Conservation (phyloP, 108 stramenopile genomes). For the Fistulifera solaris region DNA sequence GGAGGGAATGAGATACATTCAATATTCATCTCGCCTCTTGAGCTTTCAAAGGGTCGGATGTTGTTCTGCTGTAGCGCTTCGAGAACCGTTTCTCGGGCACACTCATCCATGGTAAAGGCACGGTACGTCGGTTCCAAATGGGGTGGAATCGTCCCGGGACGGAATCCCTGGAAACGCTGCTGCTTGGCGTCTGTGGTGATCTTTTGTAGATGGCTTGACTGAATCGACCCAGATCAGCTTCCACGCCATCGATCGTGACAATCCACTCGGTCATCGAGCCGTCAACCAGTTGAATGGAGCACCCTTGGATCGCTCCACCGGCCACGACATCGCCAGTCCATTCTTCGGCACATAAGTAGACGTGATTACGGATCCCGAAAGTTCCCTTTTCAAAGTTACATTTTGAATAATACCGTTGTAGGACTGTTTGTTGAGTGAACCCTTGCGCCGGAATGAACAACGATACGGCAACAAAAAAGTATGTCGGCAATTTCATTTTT, state of each 20-base stretch:
- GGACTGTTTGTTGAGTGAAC: no score
- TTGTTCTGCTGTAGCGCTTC: constrained; percentile 80
- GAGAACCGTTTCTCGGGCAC: constrained; percentile 62
- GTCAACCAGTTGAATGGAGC: constrained; percentile 28
- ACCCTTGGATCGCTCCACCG: not conserved
- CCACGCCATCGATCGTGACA: constrained; percentile 56
- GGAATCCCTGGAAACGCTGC: constrained; percentile 72
- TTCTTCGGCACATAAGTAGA: not conserved
- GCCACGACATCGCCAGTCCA: not conserved
- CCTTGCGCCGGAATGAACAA: no score
- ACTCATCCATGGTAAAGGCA: constrained; percentile 80
- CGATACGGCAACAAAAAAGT: no score
- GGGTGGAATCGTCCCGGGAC: constrained; percentile 76
- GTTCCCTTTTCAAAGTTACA: no score
- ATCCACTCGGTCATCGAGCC: constrained; percentile 51
- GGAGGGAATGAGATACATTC: constrained; percentile 47
- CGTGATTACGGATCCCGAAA: no score
- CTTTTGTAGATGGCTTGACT: constrained; percentile 66
- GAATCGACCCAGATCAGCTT: constrained; percentile 76
- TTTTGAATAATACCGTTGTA: no score
- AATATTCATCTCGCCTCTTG: constrained; percentile 42
- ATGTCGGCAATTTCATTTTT: no score
- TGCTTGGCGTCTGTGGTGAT: constrained; percentile 57
- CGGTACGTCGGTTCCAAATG: constrained; percentile 66
- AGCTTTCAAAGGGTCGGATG: constrained; percentile 67